These are phyloP conservation scores for Przewalskia tangutica DNA, from an alignment of 257 asterid species.

Conservation along the genomic window DNA sequence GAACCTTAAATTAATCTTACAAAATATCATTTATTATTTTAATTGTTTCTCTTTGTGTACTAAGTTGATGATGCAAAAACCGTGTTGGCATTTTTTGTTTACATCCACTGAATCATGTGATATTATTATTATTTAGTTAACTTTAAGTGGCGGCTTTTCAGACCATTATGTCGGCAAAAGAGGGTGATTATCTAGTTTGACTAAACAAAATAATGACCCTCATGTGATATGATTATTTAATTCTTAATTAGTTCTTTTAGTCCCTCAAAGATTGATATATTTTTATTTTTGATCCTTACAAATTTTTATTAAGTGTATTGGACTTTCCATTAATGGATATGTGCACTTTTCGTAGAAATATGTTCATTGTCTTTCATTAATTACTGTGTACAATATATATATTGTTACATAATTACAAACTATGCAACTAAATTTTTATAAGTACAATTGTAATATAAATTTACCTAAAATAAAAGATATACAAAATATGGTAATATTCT, in stretches of 20 bases:
- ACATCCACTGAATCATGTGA: not conserved
- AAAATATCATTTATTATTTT: not conserved
- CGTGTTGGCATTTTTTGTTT: not conserved
- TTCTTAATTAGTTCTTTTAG: not conserved
- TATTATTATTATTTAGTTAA: not conserved
- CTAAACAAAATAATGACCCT: not conserved
- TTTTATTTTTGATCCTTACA: not conserved
- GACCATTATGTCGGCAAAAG: conserved; percentile 1
- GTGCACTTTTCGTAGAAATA: no score
- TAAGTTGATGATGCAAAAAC: not conserved
- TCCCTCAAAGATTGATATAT: not conserved
- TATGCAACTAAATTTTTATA: no score
- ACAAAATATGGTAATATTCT: no score
- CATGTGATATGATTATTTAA: not conserved
- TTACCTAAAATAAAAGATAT: no score
- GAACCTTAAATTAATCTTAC: not conserved
- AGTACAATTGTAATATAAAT: no score
- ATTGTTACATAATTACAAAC: no score
- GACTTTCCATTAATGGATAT: no score
- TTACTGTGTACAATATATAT: no score
- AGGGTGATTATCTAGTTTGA: not conserved
- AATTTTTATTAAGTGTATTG: no score
- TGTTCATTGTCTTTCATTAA: no score
- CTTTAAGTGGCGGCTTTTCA: not conserved
- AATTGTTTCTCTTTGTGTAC: not conserved